Evolutionary conservation across 257 asterid genomes (phyloP), one percentile per base, ranked within the genome.

Genomic region (Agastache rugosa): DNA sequence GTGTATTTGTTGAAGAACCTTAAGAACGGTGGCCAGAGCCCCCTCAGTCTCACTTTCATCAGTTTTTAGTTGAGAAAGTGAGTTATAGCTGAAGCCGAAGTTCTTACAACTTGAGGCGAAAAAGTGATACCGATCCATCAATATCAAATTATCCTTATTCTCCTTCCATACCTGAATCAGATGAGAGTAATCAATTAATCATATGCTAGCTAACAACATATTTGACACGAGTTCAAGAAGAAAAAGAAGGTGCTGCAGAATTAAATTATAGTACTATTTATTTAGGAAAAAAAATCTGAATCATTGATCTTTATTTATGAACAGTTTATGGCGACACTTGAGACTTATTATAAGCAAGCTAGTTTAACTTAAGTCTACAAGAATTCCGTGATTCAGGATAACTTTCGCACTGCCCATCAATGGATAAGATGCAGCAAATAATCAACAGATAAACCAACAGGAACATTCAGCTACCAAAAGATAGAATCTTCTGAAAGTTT

Each of bases 31-130:
- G 39, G 92, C 80, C 64, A 94, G 93, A 12, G 96, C 92, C 81
- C 99, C 97, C 20, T 87, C 93, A 35, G 81, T 84, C 73, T 92
- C 97, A 80, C 91, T 94, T 87, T 94, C 97, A 77, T 94, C 99
- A 73, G 79, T 84, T 76, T 54, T 78, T 37, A 44, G 76, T 71
- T 87, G 90, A 25, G 96, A 86, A 63, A 87, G 96, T 14, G 99
- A 89, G 73, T 89, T 84, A 45, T 87, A 79, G 67, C 72, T 72
- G 70, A 83, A 79, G 58, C 97, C 96, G 67, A 92, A 94, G 60
- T 90, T 88, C 81, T 85, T 88, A 82, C 94, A 86, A 78, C 97
- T 94, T 39, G 99, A 92, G 71, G 93, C 90, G 72, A 93, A 93
- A 78, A 85, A 93, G 80, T 87, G 96, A 72, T 93, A 93, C 71